A percentile compares a stretch with the other conserved stretches of the same genome.
Evolutionary conservation across 805 yeast genomes (phyloP).

Genomic region (Monosporozyma yasuniensis): DNA sequence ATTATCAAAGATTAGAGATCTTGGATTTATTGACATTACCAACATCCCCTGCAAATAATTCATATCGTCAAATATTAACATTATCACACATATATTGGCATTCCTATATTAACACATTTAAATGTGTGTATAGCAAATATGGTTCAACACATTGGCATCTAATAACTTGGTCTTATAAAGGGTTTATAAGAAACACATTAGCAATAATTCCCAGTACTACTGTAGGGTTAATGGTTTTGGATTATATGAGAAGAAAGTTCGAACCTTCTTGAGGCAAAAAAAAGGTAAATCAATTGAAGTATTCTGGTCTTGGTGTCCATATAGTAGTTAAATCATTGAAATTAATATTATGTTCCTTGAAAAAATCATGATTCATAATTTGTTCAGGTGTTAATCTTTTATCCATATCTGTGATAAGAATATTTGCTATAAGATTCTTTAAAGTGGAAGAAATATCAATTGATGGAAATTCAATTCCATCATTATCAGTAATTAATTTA

Average conservation of each 20-base stretch:
- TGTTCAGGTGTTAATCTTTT: constrained; percentile 48
- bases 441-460: constrained; percentile 33
- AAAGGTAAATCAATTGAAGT: background rate
- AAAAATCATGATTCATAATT: constrained; percentile 58
- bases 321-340: background rate
- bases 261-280: no score
- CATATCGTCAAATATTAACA: constrained; percentile 31
- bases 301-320: background rate
- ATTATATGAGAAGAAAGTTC: constrained; percentile 52
- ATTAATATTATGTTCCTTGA: constrained; percentile 16
- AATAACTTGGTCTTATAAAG: constrained; percentile 66
- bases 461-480: constrained; percentile 51
- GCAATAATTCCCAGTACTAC: constrained; percentile 83
- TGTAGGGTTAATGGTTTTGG: constrained; percentile 75
- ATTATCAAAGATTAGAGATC: constrained; percentile 70
- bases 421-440: constrained; percentile 62
- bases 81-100: constrained; percentile 22
- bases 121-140: constrained; percentile 48
- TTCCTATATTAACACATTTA: constrained; percentile 68
- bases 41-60: background rate
- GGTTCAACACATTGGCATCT: constrained; percentile 36
- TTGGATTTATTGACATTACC: background rate
- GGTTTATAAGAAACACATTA: constrained; percentile 62
- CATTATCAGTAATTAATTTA: constrained; percentile 35
- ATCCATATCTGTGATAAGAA: constrained; percentile 54